These are phyloP conservation scores for Botrytis tulipae DNA, from an alignment of 2,329 filamentous ascomycete genomes.

Conservation along the genomic window DNA sequence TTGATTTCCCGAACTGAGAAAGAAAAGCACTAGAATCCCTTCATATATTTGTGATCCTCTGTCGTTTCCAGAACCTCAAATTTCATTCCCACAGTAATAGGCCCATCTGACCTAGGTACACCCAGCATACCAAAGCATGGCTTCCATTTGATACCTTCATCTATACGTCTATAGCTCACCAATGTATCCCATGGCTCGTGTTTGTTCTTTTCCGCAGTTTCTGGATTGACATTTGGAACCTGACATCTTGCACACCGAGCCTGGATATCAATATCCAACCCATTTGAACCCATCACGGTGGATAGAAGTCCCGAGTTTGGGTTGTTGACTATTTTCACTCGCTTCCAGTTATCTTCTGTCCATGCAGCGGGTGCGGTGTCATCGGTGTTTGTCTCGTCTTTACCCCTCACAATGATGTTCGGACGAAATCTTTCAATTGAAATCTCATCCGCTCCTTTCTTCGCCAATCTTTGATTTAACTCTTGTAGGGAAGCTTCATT, in stretches of 20 bases:
- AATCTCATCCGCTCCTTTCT: slow-evolving; percentile 46
- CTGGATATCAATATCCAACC: slow-evolving; percentile 53
- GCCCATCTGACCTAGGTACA: slow-evolving; percentile 54
- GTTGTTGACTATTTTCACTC: slow-evolving; percentile 45
- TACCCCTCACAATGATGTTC: slow-evolving; percentile 59
- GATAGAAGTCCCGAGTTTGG: slow-evolving; percentile 7
- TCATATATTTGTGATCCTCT: slow-evolving; percentile 54
- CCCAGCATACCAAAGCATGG: slow-evolving; percentile 67
- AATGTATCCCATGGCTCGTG: slow-evolving; percentile 58
- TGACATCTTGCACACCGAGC: slow-evolving; percentile 68
- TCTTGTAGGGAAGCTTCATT: slow-evolving; percentile 56
- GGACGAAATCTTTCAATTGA: slow-evolving; percentile 62
- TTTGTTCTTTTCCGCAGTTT: slow-evolving; percentile 31
- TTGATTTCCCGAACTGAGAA: not conserved
- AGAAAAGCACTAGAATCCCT: slow-evolving; percentile 25
- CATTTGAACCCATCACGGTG: slow-evolving; percentile 15
- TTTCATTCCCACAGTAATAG: slow-evolving; percentile 55
- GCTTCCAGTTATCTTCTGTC: slow-evolving; percentile 64
- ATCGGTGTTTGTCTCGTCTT: slow-evolving; percentile 40
- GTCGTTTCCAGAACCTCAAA: slow-evolving; percentile 59
- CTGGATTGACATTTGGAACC: slow-evolving; percentile 67
- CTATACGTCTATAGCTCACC: slow-evolving; percentile 56
- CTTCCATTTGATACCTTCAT: slow-evolving; percentile 61
- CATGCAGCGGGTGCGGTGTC: slow-evolving; percentile 40
- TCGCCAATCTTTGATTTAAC: slow-evolving; percentile 52